Conservation (phyloP, 176 grass and related monocot genomes). For the Miscanthus lutarioriparius region DNA sequence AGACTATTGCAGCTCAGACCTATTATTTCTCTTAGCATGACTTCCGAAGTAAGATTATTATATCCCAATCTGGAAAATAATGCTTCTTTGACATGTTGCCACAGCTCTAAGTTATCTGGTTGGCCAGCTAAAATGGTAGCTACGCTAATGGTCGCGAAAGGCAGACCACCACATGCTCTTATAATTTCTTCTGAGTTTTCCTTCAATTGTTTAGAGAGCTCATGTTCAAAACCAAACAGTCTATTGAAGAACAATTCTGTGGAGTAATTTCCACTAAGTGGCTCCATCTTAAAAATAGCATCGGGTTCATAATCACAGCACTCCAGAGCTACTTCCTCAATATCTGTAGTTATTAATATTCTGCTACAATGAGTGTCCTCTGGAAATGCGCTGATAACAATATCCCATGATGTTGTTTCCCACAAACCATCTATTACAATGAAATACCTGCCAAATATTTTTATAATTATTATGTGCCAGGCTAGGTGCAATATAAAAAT, state of each 20-base stretch:
- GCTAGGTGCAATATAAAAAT: neutral
- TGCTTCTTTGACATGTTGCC: neutral
- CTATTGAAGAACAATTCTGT: neutral
- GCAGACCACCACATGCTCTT: neutral
- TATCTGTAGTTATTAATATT: neutral
- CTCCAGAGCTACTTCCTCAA: neutral
- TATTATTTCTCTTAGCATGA: neutral
- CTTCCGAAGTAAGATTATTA: neutral
- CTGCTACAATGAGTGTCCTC: neutral
- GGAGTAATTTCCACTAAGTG: neutral
- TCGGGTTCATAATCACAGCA: neutral
- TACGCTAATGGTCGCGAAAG: neutral
- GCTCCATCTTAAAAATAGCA: neutral
- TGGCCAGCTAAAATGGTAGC: neutral
- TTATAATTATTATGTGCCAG: neutral
- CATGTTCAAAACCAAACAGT: neutral
- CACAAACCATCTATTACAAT: neutral
- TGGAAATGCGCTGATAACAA: neutral
- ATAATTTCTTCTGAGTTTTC: neutral
- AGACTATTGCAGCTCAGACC: neutral
- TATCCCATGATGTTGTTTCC: constrained; percentile 3
- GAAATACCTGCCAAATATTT: neutral
- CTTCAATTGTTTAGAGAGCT: neutral
- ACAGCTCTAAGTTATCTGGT: neutral
- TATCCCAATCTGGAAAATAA: neutral